Base-by-base conservation (phyloP, 1,139 yeast species). In the Candida gigantensis region DNA sequence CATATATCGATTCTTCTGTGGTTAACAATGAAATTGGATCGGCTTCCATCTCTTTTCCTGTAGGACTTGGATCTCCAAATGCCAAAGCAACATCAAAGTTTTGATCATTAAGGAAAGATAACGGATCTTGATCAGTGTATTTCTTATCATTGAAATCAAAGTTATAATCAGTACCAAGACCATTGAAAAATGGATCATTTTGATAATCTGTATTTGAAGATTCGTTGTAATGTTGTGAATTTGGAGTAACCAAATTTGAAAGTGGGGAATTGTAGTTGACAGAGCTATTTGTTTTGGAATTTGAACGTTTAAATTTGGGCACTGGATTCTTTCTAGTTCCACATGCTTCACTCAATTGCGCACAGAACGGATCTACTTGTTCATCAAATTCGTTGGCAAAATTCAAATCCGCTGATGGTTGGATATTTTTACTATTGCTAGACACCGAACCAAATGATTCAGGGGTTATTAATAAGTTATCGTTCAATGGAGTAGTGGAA, bases 311-410 rank as follows among this genome's bases (percentile, higher is more conserved):
- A 44, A 49, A 58, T 52, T 76, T 74, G 6, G 96, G 95, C 6
- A 81, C 58, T 3, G 95, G 95, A 43, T 75, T 64, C 19, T 69
- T 69, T 53, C 71, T 80, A n/a, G 82, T 82, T 12, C 96, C 97
- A 60, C 97, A 90, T 1, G 90, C 97, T 55, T 80, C 75, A 44
- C 77, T 77, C 50, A 90, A 69, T 51, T 81, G 77, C 18, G 74
- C 76, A 55, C 97, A 90, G 53, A 90, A 90, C 33, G 81, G 82
- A 45, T 71, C 73, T 13, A 65, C 58, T 45, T 67, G 59, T 45
- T 72, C 77, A 26, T 71, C 75, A 45, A 68, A 72, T 20, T 53
- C 55, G 10, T 45, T 38, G 11, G 44, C 39, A 25, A 44, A 40
- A 28, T 57, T 62, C 33, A 40, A 44, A 24, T 48, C 44, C n/a